phyloP scores from a whole-genome alignment of 768 basidiomycete genomes.

The Boletus subparvulus region DNA sequence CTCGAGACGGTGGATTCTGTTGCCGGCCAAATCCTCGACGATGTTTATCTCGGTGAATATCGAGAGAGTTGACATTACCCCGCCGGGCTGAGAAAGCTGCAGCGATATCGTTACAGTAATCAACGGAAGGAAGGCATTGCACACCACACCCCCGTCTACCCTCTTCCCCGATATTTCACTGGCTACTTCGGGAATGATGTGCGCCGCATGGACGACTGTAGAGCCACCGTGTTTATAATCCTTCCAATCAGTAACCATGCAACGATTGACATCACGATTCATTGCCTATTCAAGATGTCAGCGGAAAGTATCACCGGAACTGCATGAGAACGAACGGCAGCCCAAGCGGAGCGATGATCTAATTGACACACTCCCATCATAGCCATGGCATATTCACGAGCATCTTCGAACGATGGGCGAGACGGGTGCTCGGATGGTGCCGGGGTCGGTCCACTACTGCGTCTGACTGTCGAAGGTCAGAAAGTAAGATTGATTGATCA shows the following conservation, averaged over 20 bases:
- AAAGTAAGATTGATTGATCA: neutral
- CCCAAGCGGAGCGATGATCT: neutral
- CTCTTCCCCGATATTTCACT: neutral
- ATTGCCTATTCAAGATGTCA: neutral
- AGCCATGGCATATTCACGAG: neutral
- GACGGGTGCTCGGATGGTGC: neutral
- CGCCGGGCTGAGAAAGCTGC: neutral
- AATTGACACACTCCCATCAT: neutral
- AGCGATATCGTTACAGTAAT: neutral
- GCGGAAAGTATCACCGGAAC: neutral
- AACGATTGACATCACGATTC: neutral
- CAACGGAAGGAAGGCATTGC: neutral
- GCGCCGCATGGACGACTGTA: neutral
- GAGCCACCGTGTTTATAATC: neutral
- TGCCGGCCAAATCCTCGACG: neutral
- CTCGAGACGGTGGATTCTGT: neutral
- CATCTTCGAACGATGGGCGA: neutral
- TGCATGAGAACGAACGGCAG: neutral
- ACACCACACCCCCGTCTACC: neutral
- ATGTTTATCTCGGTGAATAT: neutral
- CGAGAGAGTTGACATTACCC: neutral
- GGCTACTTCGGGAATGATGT: neutral
- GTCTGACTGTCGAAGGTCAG: neutral
- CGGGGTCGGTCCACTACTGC: neutral
- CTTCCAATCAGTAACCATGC: neutral